Conservation (phyloP, 345 rosid genomes). For the Aegle marmelos region DNA sequence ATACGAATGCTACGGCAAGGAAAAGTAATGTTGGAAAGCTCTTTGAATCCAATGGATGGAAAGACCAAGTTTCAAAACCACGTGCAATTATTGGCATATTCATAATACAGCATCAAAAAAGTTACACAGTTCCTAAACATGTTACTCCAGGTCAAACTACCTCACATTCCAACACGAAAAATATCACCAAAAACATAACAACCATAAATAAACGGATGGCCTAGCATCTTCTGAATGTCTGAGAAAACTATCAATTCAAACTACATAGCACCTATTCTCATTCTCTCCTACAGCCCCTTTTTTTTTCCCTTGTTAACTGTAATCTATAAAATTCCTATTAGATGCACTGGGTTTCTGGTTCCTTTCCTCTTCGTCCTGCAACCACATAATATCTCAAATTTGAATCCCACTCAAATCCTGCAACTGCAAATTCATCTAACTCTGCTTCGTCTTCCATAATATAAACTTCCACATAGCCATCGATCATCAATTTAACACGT, state of each 20-base stretch:
- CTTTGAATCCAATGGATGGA: neutral
- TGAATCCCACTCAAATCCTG: neutral
- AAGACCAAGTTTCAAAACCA: neutral
- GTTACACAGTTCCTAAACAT: neutral
- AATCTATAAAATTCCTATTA: neutral
- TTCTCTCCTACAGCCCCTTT: neutral
- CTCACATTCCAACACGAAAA: neutral
- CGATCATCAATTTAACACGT: no score
- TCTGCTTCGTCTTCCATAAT: neutral
- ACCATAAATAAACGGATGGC: neutral
- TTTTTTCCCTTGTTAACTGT: no score
- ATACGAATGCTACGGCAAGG: neutral
- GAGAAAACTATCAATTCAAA: neutral
- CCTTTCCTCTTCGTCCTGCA: neutral
- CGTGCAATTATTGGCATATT: neutral
- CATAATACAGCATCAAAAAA: neutral
- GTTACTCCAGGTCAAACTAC: neutral
- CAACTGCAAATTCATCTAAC: neutral
- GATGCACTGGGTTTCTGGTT: neutral
- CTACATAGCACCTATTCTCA: neutral
- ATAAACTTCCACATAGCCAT: neutral
- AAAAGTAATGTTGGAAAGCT: neutral
- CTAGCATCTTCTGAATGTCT: neutral
- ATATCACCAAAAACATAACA: neutral
- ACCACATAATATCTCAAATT: neutral